Conservation (phyloP, 1,139 yeast genomes). For the Saccharomyces pastorianus region DNA sequence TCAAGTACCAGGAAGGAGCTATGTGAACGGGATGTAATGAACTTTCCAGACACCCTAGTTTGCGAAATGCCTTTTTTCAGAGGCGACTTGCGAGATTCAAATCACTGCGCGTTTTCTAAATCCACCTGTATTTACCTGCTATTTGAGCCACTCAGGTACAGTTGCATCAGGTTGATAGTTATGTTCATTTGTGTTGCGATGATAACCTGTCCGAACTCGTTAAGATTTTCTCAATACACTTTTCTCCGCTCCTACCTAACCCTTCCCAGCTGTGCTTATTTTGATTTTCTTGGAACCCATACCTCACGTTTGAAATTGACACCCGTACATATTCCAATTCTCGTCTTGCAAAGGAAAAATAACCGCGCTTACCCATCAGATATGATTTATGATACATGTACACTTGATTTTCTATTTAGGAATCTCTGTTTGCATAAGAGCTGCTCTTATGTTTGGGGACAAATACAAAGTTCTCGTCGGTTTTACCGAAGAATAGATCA, state of each 20-base stretch:
- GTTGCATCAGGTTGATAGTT: not conserved
- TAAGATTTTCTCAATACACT: not conserved
- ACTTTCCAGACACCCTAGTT: not conserved
- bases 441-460: constrained; percentile 93
- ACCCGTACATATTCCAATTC: not conserved
- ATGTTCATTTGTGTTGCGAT: not conserved
- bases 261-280: not conserved
- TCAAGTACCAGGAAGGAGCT: not conserved
- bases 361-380: not conserved
- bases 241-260: not conserved
- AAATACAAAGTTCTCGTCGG: constrained; percentile 65
- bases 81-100: not conserved
- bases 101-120: not conserved
- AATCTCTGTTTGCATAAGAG: constrained; percentile 37
- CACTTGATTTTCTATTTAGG: not conserved
- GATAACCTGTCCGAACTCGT: not conserved
- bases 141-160: not conserved
- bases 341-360: not conserved
- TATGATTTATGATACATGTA: not conserved
- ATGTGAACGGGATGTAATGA: not conserved
- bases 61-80: not conserved
- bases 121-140: not conserved
- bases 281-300: not conserved
- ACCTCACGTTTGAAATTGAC: not conserved
- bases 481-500: constrained; percentile 92